These are phyloP conservation scores for Penicillium lividum DNA, from an alignment of 495 filamentous ascomycete species.

Conservation along the genomic window DNA sequence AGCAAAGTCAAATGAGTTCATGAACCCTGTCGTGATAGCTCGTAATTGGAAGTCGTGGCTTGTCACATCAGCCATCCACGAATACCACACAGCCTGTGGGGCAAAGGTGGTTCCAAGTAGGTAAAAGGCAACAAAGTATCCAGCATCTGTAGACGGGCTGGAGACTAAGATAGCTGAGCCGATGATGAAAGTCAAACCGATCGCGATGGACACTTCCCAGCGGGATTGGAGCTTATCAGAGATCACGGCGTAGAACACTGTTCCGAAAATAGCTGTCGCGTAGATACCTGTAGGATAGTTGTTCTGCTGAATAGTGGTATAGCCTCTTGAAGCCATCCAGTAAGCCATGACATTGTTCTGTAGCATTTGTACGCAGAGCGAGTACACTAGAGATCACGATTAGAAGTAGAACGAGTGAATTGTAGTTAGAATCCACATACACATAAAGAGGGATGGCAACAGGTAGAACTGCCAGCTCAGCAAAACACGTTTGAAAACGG, in stretches of 20 bases:
- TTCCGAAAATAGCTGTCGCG: slow-evolving; percentile 35
- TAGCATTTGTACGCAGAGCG: slow-evolving; percentile 34
- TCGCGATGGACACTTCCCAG: slow-evolving; percentile 37
- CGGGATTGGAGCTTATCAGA: slow-evolving; percentile 36
- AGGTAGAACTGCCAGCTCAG: slow-evolving; percentile 41
- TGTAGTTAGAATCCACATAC: slow-evolving; percentile 15
- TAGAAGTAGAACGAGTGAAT: background rate
- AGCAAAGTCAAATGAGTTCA: slow-evolving; percentile 42
- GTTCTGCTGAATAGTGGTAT: slow-evolving; percentile 36
- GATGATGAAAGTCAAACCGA: slow-evolving; percentile 35
- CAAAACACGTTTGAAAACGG: slow-evolving; percentile 32
- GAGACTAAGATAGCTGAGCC: slow-evolving; percentile 36
- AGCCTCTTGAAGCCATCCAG: slow-evolving; percentile 39
- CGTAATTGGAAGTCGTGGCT: slow-evolving; percentile 35
- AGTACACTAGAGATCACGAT: slow-evolving; percentile 25
- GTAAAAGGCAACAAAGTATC: slow-evolving; percentile 38
- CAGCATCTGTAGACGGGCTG: slow-evolving; percentile 22
- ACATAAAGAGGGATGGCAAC: slow-evolving; percentile 37
- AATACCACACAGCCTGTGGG: slow-evolving; percentile 40
- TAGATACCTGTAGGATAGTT: slow-evolving; percentile 37
- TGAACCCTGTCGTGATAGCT: slow-evolving; percentile 39
- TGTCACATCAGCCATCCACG: slow-evolving; percentile 40
- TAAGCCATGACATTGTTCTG: slow-evolving; percentile 40
- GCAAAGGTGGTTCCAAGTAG: slow-evolving; percentile 37
- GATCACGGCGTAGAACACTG: slow-evolving; percentile 35